Evolutionary conservation across 2,329 filamentous ascomycete species (phyloP).

Genomic region (Didymellaceae sp.): DNA sequence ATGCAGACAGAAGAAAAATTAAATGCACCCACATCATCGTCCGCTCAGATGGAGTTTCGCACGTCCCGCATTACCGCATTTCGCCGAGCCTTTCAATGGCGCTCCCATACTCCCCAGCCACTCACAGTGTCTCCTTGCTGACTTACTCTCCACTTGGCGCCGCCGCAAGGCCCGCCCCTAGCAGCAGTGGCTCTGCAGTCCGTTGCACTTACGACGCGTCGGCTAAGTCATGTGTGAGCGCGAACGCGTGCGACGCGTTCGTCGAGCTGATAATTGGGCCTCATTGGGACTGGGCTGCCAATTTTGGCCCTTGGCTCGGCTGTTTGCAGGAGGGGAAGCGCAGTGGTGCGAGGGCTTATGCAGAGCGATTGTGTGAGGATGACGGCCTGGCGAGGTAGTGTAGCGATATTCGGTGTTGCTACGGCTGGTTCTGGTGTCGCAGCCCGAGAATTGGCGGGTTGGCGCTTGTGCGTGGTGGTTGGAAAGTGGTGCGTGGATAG

Average conservation of each 20-base stretch:
- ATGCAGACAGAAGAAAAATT: conserved; percentile 17
- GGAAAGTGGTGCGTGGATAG: neutral
- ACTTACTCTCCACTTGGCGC: conserved; percentile 9
- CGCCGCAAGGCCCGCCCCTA: conserved; percentile 20
- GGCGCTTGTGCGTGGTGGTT: conserved; percentile 2
- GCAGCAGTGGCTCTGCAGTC: conserved; percentile 1
- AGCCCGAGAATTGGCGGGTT: neutral
- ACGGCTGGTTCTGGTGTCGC: neutral
- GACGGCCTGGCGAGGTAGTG: conserved; percentile 4
- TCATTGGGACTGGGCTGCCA: neutral
- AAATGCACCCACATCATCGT: conserved; percentile 24
- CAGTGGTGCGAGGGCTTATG: conserved; percentile 7
- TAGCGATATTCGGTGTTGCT: conserved; percentile 1
- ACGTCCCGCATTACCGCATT: conserved; percentile 19
- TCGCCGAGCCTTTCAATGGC: conserved; percentile 18
- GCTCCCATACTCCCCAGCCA: conserved; percentile 5
- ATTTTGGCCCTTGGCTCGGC: neutral
- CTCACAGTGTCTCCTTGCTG: conserved; percentile 9
- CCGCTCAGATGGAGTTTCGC: conserved; percentile 20
- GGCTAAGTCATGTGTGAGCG: conserved; percentile 24
- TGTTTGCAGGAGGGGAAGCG: conserved; percentile 13
- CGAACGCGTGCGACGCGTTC: conserved; percentile 33
- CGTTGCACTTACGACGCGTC: conserved; percentile 25
- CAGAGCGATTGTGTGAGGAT: conserved; percentile 9
- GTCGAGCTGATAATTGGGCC: conserved; percentile 9